Conservation (phyloP, 768 basidiomycete genomes). For the Suillus decipiens region DNA sequence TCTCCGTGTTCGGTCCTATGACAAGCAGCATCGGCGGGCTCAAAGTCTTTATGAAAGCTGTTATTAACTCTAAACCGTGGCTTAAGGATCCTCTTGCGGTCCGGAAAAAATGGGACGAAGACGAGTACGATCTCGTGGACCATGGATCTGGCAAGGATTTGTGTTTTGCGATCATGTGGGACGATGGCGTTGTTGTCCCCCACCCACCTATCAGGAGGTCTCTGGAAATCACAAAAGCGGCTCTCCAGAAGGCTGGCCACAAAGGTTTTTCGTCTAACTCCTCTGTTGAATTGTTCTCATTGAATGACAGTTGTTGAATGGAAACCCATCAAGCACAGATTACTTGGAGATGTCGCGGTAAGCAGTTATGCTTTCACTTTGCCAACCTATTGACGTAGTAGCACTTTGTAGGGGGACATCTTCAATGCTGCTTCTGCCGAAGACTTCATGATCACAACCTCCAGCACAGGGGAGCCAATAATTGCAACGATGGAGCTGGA, state of each 20-base stretch:
- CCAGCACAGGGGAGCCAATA: slow-evolving; percentile 54
- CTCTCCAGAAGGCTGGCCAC: slow-evolving; percentile 64
- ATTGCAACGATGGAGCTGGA: slow-evolving; percentile 48
- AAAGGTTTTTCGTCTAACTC: slow-evolving; percentile 43
- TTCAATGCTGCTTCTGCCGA: slow-evolving; percentile 49
- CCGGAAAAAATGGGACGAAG: slow-evolving; percentile 61
- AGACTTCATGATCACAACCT: slow-evolving; percentile 44
- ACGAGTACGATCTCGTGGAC: slow-evolving; percentile 57
- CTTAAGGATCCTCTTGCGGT: slow-evolving; percentile 58
- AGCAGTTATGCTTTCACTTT: slow-evolving; percentile 21
- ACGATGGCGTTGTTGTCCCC: slow-evolving; percentile 60
- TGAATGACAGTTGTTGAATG: slow-evolving; percentile 63
- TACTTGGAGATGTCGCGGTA: slow-evolving; percentile 46
- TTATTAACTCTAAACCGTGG: slow-evolving; percentile 67
- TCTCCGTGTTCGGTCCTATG: slow-evolving; percentile 77
- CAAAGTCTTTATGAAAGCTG: slow-evolving; percentile 63
- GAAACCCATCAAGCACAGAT: slow-evolving; percentile 54
- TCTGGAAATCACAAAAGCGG: slow-evolving; percentile 54
- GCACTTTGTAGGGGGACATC: slow-evolving; percentile 37
- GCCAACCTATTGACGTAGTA: neutral
- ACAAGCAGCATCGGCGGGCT: slow-evolving; percentile 57
- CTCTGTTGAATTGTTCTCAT: neutral
- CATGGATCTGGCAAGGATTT: slow-evolving; percentile 53
- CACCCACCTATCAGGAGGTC: slow-evolving; percentile 67
- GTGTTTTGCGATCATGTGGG: slow-evolving; percentile 66